These are phyloP conservation scores for Emergomyces pasteurianus DNA, from an alignment of 2,329 filamentous ascomycete genomes.

Conservation along the genomic window DNA sequence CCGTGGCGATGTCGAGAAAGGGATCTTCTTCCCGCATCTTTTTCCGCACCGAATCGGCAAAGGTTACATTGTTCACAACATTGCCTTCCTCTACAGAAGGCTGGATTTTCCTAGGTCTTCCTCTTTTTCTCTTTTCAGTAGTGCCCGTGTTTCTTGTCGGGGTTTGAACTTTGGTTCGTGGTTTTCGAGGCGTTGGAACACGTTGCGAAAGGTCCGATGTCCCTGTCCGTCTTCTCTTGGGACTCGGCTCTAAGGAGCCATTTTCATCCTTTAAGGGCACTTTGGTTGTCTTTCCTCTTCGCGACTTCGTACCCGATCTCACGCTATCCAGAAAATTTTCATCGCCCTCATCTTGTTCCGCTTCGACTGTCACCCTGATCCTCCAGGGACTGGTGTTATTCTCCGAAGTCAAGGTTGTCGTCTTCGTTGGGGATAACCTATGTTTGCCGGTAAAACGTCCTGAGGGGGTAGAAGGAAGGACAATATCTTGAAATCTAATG, in stretches of 20 bases:
- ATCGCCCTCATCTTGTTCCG: slow-evolving; percentile 32
- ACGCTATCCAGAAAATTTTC: slow-evolving; percentile 13
- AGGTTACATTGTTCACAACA: not conserved
- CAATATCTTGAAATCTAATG: slow-evolving; percentile 30
- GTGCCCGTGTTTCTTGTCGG: slow-evolving; percentile 19
- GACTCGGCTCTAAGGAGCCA: slow-evolving; percentile 23
- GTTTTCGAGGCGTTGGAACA: slow-evolving; percentile 26
- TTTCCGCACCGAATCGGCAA: slow-evolving; percentile 7
- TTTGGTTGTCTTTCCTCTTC: slow-evolving; percentile 25
- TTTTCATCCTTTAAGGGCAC: slow-evolving; percentile 31
- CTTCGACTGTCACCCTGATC: slow-evolving; percentile 37
- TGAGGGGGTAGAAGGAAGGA: slow-evolving; percentile 28
- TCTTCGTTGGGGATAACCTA: slow-evolving; percentile 27
- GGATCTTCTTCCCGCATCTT: slow-evolving; percentile 16
- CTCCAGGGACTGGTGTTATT: slow-evolving; percentile 38
- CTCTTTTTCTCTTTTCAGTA: slow-evolving; percentile 24
- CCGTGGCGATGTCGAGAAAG: slow-evolving; percentile 21
- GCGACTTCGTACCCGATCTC: not conserved
- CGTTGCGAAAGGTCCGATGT: slow-evolving; percentile 26
- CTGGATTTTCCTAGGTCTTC: slow-evolving; percentile 27
- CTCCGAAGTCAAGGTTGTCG: slow-evolving; percentile 20
- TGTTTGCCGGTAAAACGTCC: slow-evolving; percentile 14
- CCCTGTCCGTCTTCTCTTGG: slow-evolving; percentile 30
- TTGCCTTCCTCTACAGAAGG: slow-evolving; percentile 10
- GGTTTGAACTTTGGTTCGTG: slow-evolving; percentile 6